Evolutionary conservation across 495 filamentous ascomycete genomes (phyloP).

Genomic region (Xylaria scruposa): DNA sequence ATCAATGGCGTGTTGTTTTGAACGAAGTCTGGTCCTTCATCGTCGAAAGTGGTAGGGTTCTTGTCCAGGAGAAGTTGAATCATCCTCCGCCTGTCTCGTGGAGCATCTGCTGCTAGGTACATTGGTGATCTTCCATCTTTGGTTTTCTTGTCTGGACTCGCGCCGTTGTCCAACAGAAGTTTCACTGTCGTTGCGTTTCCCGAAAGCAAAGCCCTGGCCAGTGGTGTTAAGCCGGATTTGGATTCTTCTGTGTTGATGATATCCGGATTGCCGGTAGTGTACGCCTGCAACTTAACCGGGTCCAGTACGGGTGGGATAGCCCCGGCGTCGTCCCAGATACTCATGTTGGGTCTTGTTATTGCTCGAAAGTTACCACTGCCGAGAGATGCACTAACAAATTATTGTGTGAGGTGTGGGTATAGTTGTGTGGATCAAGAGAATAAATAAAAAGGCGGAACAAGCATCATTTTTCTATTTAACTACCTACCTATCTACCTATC

Average conservation of each 20-base stretch:
- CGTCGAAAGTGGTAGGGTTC: slow-evolving; percentile 23
- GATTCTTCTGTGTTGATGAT: slow-evolving; percentile 25
- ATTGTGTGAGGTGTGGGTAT: background rate
- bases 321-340: slow-evolving; percentile 31
- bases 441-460: background rate
- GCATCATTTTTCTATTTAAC: slow-evolving; percentile 8
- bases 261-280: slow-evolving; percentile 4
- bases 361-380: background rate
- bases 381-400: background rate
- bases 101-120: slow-evolving; percentile 26
- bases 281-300: slow-evolving; percentile 15
- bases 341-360: slow-evolving; percentile 11
- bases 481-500: background rate
- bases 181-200: slow-evolving; percentile 26
- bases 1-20: slow-evolving; percentile 23
- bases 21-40: slow-evolving; percentile 11
- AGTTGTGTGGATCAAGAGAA: background rate
- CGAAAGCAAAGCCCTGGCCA: slow-evolving; percentile 23
- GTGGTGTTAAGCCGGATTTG: slow-evolving; percentile 24
- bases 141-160: slow-evolving; percentile 26
- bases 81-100: slow-evolving; percentile 12
- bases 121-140: slow-evolving; percentile 28
- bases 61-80: slow-evolving; percentile 28
- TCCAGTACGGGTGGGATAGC: slow-evolving; percentile 27
- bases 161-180: slow-evolving; percentile 30